phyloP scores from a whole-genome alignment of 2,329 filamentous ascomycete species.

The Thelonectria blattea region DNA sequence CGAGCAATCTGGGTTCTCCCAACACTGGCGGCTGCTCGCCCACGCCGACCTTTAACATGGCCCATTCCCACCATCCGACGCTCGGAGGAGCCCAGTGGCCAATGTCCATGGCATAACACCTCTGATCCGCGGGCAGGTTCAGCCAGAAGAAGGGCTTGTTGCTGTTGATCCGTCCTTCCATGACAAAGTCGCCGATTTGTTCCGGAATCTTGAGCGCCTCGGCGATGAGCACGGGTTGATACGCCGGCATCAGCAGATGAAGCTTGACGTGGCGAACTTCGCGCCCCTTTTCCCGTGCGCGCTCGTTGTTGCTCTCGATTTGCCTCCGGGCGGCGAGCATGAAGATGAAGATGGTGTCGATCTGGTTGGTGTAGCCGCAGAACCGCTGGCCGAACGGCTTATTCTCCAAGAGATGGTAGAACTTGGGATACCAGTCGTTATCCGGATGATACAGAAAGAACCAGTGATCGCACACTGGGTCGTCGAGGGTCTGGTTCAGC shows the following conservation, averaged over 20 bases:
- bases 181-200: slow-evolving; percentile 46
- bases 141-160: slow-evolving; percentile 47
- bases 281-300: slow-evolving; percentile 33
- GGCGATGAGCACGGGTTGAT: slow-evolving; percentile 46
- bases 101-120: slow-evolving; percentile 40
- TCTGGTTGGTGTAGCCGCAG: slow-evolving; percentile 49
- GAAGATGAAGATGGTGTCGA: slow-evolving; percentile 48
- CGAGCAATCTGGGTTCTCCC: slow-evolving; percentile 36
- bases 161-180: slow-evolving; percentile 48
- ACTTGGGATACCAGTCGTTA: slow-evolving; percentile 49
- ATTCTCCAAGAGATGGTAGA: slow-evolving; percentile 46
- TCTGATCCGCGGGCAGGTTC: slow-evolving; percentile 45
- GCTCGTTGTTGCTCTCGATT: slow-evolving; percentile 35
- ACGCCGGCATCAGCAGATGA: slow-evolving; percentile 49
- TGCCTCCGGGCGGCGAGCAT: slow-evolving; percentile 45
- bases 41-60: slow-evolving; percentile 37
- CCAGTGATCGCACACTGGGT: slow-evolving; percentile 42
- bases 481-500: slow-evolving; percentile 41
- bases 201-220: slow-evolving; percentile 46
- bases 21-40: slow-evolving; percentile 28
- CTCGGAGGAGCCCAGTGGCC: slow-evolving; percentile 43
- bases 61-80: slow-evolving; percentile 37
- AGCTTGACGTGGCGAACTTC: slow-evolving; percentile 36
- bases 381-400: slow-evolving; percentile 44
- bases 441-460: slow-evolving; percentile 51